Evolutionary conservation across 768 basidiomycete species (phyloP).

Genomic region (Hortiboletus campestris): DNA sequence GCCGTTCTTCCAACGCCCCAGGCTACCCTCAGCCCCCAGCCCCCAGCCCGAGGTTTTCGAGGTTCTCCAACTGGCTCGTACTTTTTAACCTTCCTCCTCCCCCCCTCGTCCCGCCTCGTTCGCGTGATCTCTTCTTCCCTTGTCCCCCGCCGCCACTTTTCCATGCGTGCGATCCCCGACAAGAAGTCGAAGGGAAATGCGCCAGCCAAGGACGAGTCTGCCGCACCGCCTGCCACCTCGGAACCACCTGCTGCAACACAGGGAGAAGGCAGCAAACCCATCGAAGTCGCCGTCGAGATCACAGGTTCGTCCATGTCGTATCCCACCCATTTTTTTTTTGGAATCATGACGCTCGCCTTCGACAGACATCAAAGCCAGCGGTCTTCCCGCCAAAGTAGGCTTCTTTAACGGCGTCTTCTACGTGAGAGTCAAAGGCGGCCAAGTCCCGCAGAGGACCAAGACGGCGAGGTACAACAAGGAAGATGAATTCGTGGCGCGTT

Average conservation of each 20-base stretch:
- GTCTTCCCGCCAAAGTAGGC: conserved; percentile 32
- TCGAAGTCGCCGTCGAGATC: conserved; percentile 29
- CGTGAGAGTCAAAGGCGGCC: conserved; percentile 27
- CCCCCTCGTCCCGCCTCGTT: background rate
- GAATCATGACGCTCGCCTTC: background rate
- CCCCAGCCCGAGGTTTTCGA: background rate
- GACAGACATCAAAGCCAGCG: conserved; percentile 35
- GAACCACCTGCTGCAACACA: background rate
- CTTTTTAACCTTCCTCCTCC: background rate
- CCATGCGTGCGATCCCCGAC: background rate
- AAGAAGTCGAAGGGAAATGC: conserved; percentile 12
- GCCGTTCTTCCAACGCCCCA: background rate
- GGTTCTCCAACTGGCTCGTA: background rate
- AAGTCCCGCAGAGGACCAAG: conserved; percentile 28
- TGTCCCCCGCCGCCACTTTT: background rate
- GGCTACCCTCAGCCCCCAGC: too few relatives aligned
- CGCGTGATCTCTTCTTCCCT: too few relatives aligned
- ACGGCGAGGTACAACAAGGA: conserved; percentile 22
- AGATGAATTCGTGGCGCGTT: conserved; percentile 31
- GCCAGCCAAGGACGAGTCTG: background rate
- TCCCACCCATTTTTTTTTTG: too few relatives aligned
- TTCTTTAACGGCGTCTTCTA: conserved; percentile 31
- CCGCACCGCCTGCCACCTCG: background rate
- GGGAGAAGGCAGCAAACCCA: conserved; percentile 2
- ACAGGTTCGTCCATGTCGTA: conserved; percentile 15